Conservation (phyloP, 441 rosid genomes). For the Eruca vesicaria region DNA sequence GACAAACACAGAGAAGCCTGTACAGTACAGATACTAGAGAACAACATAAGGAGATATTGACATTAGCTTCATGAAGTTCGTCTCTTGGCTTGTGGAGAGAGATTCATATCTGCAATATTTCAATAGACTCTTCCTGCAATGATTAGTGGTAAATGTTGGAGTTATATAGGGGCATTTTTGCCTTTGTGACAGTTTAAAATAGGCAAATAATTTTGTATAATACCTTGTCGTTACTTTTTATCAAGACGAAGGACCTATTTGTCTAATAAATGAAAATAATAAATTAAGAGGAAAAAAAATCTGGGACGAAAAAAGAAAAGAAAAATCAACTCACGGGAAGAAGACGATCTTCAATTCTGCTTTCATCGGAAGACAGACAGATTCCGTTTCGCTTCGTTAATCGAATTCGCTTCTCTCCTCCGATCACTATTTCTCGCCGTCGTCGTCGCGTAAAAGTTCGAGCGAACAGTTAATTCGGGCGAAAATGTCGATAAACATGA, state of each 20-base stretch:
- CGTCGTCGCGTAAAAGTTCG: neutral
- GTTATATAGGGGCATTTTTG: neutral
- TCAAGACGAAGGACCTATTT: neutral
- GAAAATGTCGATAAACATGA: constrained; percentile 82
- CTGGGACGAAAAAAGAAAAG: neutral
- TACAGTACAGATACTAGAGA: constrained; percentile 41
- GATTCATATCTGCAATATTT: constrained; percentile 56
- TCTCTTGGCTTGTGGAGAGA: constrained; percentile 53
- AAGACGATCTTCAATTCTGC: constrained; percentile 29
- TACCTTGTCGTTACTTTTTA: neutral
- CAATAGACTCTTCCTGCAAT: constrained; percentile 37
- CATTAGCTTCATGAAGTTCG: constrained; percentile 65
- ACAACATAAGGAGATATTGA: constrained; percentile 54
- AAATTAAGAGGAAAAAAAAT: neutral
- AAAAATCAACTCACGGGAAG: constrained; percentile 14
- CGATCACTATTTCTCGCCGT: neutral
- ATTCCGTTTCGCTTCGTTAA: neutral
- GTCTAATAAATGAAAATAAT: neutral
- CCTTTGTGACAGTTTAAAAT: neutral
- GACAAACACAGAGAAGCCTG: constrained; percentile 11
- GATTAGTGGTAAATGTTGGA: constrained; percentile 31
- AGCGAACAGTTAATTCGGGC: neutral
- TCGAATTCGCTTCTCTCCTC: neutral
- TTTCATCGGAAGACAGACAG: neutral
- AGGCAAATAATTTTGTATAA: neutral